Evolutionary conservation across 306 rosid species (phyloP).

Genomic region (Medicago arabica): DNA sequence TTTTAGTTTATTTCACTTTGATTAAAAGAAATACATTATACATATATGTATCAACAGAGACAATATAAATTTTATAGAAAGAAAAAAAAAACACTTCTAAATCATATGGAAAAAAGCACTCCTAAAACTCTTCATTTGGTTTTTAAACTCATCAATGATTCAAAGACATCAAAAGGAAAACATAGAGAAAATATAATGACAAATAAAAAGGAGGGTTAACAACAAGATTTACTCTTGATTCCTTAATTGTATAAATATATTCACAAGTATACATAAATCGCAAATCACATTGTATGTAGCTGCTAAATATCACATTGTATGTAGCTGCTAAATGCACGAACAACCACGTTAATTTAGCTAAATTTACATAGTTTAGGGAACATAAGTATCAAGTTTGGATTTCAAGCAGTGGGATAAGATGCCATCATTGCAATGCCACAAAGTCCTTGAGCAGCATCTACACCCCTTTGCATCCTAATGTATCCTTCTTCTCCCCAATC

Average conservation of each 20-base stretch:
- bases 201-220: not conserved
- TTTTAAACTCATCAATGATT: no score
- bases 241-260: not conserved
- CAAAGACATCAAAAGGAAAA: no score
- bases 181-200: no score
- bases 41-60: no score
- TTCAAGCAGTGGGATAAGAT: not conserved
- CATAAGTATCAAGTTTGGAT: not conserved
- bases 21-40: no score
- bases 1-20: no score
- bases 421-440: not conserved
- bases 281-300: not conserved
- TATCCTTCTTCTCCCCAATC: conserved; percentile 44
- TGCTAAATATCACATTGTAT: not conserved
- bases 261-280: not conserved
- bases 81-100: no score
- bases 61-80: no score
- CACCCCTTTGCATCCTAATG: conserved; percentile 4
- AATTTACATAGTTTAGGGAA: conserved; percentile 51
- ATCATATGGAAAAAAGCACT: no score
- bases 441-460: not conserved
- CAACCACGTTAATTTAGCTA: not conserved
- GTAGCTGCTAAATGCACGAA: not conserved
- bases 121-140: no score
- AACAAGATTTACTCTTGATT: not conserved